Evolutionary conservation across 2,329 filamentous ascomycete genomes (phyloP).

Genomic region (Penicillium sp.): DNA sequence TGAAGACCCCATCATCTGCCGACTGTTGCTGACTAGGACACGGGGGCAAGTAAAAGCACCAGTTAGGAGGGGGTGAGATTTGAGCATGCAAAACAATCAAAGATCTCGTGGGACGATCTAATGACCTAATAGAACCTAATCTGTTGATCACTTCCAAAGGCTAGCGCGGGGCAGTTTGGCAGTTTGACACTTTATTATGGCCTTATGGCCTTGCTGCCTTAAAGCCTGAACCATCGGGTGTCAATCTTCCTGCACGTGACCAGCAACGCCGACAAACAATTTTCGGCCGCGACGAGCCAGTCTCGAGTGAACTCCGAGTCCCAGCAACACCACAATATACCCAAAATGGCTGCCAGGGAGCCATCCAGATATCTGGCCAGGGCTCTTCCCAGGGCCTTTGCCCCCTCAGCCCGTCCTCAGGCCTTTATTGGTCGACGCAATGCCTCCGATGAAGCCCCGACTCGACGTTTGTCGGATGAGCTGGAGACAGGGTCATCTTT

Average conservation of each 20-base stretch:
- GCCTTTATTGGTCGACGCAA: constrained; percentile 47
- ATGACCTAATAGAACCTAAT: constrained; percentile 18
- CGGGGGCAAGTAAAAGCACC: constrained; percentile 5
- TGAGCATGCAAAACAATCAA: constrained; percentile 12
- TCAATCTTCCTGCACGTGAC: constrained; percentile 20
- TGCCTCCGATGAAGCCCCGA: constrained; percentile 49
- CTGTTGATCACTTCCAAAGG: constrained; percentile 19
- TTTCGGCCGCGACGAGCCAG: constrained; percentile 27
- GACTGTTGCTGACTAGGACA: constrained; percentile 23
- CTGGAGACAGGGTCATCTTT: constrained; percentile 56
- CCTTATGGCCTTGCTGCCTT: no score
- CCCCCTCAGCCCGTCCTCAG: constrained; percentile 35
- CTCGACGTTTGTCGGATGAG: constrained; percentile 40
- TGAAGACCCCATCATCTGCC: constrained; percentile 29
- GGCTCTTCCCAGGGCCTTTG: constrained; percentile 41
- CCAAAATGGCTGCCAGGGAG: constrained; percentile 46
- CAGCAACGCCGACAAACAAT: constrained; percentile 32
- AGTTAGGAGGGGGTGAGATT: background rate
- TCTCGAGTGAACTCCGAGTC: constrained; percentile 19
- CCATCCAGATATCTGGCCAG: constrained; percentile 44
- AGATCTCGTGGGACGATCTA: constrained; percentile 17
- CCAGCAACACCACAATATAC: constrained; percentile 24
- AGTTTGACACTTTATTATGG: no score
- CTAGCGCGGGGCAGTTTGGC: constrained; percentile 20
- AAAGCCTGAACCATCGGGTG: constrained; percentile 8